phyloP scores from a whole-genome alignment of 1,284 basidiomycete species.

The Dichomitus squalens region DNA sequence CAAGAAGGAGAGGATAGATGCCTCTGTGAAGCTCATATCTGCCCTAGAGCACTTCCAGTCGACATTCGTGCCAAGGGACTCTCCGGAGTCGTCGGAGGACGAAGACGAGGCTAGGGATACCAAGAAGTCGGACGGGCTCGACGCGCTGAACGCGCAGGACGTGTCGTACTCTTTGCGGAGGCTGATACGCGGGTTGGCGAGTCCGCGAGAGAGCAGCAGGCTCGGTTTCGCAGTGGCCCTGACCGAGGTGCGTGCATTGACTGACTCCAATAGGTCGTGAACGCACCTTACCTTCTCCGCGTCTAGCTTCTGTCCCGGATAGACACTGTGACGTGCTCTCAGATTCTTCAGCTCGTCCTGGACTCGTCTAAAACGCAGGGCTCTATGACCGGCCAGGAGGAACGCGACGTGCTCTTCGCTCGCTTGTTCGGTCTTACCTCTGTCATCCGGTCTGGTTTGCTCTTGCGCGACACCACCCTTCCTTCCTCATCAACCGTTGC shows the following conservation, averaged over 20 bases:
- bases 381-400: slow-evolving; percentile 86
- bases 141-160: slow-evolving; percentile 80
- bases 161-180: slow-evolving; percentile 88
- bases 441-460: slow-evolving; percentile 79
- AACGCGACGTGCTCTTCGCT: slow-evolving; percentile 91
- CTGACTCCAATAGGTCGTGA: background rate
- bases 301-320: slow-evolving; percentile 79
- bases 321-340: slow-evolving; percentile 75
- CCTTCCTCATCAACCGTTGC: slow-evolving; percentile 51
- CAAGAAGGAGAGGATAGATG: slow-evolving; percentile 80
- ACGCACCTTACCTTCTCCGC: background rate
- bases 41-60: slow-evolving; percentile 84
- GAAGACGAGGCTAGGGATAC: slow-evolving; percentile 39
- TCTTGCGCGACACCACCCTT: slow-evolving; percentile 62
- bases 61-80: slow-evolving; percentile 51
- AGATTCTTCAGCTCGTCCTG: slow-evolving; percentile 74
- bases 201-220: slow-evolving; percentile 90
- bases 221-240: slow-evolving; percentile 95
- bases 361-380: slow-evolving; percentile 70
- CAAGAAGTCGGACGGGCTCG: slow-evolving; percentile 47
- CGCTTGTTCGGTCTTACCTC: slow-evolving; percentile 88
- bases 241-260: slow-evolving; percentile 73
- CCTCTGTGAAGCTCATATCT: slow-evolving; percentile 83
- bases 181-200: slow-evolving; percentile 85
- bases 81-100: slow-evolving; percentile 38